Evolutionary conservation across 1,284 basidiomycete species (phyloP).

Genomic region (Mycosarcoma mackinlayi): DNA sequence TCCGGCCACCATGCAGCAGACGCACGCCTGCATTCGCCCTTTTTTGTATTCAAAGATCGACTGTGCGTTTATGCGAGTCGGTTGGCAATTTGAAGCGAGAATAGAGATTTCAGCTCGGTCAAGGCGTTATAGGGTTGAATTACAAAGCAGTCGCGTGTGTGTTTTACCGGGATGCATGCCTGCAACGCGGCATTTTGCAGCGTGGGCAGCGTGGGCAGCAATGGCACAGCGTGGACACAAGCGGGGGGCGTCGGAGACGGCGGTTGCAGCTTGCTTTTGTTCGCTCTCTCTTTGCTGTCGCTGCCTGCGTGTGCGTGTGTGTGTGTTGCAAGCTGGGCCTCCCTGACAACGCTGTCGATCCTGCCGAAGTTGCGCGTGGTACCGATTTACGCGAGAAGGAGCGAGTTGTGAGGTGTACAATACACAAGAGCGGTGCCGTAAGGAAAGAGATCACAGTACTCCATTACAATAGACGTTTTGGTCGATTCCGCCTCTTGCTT

Average conservation of each 20-base stretch:
- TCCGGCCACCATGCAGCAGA: neutral
- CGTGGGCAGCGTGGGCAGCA: neutral
- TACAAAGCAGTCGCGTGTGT: neutral
- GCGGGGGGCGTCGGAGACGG: too few relatives aligned
- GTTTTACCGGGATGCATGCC: neutral
- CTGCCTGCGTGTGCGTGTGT: too few relatives aligned
- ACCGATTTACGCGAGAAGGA: too few relatives aligned
- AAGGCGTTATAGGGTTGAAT: neutral
- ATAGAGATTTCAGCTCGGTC: neutral
- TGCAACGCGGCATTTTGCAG: neutral
- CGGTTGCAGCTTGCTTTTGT: neutral
- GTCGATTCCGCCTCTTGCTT: too few relatives aligned
- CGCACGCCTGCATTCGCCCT: too few relatives aligned
- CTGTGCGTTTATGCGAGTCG: neutral
- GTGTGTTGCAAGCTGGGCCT: neutral
- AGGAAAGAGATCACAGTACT: too few relatives aligned
- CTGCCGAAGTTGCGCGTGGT: slow-evolving; percentile 20
- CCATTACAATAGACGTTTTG: too few relatives aligned
- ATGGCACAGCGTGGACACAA: too few relatives aligned
- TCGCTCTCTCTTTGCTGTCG: neutral
- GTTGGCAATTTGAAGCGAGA: neutral
- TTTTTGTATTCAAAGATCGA: too few relatives aligned
- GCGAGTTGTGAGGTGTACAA: too few relatives aligned
- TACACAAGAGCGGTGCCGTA: too few relatives aligned
- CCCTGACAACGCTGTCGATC: neutral